Base-by-base conservation (phyloP, 73 alveolate genomes). In the Breviolum minutum region DNA sequence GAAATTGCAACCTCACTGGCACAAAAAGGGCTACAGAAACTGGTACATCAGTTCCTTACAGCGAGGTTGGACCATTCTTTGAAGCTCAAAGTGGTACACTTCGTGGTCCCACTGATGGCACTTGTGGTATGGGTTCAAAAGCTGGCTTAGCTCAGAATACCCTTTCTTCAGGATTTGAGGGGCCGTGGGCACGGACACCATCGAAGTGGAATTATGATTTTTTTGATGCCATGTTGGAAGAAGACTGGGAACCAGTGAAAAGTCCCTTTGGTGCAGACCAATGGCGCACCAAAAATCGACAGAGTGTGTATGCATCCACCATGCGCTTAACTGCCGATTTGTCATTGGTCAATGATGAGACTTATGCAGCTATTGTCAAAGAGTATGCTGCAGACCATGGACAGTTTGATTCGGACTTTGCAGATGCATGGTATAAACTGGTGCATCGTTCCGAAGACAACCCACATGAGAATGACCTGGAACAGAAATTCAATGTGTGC, bases 1-100 rank as follows among this genome's bases (percentile, higher is more conserved):
- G 99, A 68, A 77, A 73, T 82, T 93, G 98, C 70, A 63, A 61
- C 97, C 88, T 90, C 64, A 90, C 97, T n/a, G 96, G 96, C 97
- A 90, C 97, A 74, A 71, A 90, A 62, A 71, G 97, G 98, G 98
- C 93, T 24, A 40, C 27, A 70, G 82, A 13, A 26, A 68, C 77
- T 14, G 54, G 54, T 40, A 40, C 54, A 40, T 60, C 79, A 10
- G 79, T 22, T n/a, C 98, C 98, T 8, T 79, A 74, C 92, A 79
- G 76, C 30, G 88, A 93, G 60, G 92, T 79, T 62, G 98, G 98
- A 7, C 98, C 98, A 30, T 77, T 14, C 92, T 93, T 77, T 61
- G 92, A 93, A 63, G 98, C 97, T 87, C 22, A n/a, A 8, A 32
- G 87, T 2, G 97, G 97, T 8, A n/a, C 88, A 13, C 77, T 90